Evolutionary conservation across 192 early-diverging fungal genomes (phyloP).

Genomic region (Umbelopsis sp.): DNA sequence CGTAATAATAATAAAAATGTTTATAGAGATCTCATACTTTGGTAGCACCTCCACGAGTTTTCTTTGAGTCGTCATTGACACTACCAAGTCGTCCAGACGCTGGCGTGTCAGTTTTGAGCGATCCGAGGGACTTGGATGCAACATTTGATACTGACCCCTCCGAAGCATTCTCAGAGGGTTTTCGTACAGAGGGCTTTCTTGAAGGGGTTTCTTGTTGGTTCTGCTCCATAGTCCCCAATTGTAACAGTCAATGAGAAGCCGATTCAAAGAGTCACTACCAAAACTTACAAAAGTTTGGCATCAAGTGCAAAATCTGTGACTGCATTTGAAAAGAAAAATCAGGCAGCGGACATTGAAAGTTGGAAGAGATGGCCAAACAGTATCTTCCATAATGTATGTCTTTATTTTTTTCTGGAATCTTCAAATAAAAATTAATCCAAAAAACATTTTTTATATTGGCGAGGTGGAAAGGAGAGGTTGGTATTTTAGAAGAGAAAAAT

Average conservation of each 20-base stretch:
- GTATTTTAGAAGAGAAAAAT: too few relatives aligned
- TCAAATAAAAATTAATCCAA: too few relatives aligned
- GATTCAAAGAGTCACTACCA: background rate
- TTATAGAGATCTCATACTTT: slow-evolving; percentile 33
- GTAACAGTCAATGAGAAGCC: background rate
- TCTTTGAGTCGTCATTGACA: slow-evolving; percentile 28
- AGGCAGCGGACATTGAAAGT: too few relatives aligned
- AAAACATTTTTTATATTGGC: too few relatives aligned
- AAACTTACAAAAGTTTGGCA: slow-evolving; percentile 7
- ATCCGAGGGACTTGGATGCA: slow-evolving; percentile 17
- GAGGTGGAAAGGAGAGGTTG: too few relatives aligned
- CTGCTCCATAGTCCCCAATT: background rate
- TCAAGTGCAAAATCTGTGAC: background rate
- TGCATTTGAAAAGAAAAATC: background rate
- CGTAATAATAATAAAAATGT: too few relatives aligned
- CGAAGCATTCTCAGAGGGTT: background rate
- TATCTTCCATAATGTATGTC: too few relatives aligned
- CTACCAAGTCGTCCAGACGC: slow-evolving; percentile 27
- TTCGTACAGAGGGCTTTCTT: background rate
- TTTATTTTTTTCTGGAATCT: too few relatives aligned
- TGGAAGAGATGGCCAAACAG: too few relatives aligned
- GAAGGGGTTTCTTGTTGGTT: background rate
- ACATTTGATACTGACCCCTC: background rate
- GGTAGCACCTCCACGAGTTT: slow-evolving; percentile 41
- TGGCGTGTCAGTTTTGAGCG: slow-evolving; percentile 28